Conservation (phyloP, 768 basidiomycete species). For the Amanita rimosa region DNA sequence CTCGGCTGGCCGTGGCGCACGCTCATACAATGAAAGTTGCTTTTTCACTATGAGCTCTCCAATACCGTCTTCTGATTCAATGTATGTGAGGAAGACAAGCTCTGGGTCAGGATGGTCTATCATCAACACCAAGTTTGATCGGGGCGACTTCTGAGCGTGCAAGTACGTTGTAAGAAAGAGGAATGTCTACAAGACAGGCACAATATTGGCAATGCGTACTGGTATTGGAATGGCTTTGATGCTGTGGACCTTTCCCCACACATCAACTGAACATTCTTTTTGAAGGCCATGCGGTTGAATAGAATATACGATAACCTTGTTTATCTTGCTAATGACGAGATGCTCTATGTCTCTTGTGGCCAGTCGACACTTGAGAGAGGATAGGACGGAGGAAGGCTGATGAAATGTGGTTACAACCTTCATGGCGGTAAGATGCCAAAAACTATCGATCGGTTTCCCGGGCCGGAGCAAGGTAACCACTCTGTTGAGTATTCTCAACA, state of each 20-base stretch:
- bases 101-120: constrained; percentile 72
- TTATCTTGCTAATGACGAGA: constrained; percentile 58
- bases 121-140: constrained; percentile 50
- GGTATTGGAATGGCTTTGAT: constrained; percentile 42
- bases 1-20: constrained; percentile 49
- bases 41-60: constrained; percentile 29
- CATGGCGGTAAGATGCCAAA: constrained; percentile 16
- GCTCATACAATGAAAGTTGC: constrained; percentile 44
- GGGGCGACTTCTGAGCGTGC: constrained; percentile 19
- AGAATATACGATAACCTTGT: constrained; percentile 59
- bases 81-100: constrained; percentile 51
- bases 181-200: constrained; percentile 1
- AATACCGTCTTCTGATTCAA: constrained; percentile 19
- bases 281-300: constrained; percentile 48
- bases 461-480: not conserved
- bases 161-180: constrained; percentile 9
- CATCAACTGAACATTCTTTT: constrained; percentile 45
- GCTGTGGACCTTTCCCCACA: constrained; percentile 58
- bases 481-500: too few species aligned
- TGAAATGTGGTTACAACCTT: constrained; percentile 70
- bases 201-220: constrained; percentile 34
- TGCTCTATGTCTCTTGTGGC: constrained; percentile 41
- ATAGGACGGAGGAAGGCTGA: constrained; percentile 57
- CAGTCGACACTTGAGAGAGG: constrained; percentile 61
- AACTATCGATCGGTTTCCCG: not conserved